phyloP scores from a whole-genome alignment of 2,329 filamentous ascomycete genomes.

The Cercospora berteroae region DNA sequence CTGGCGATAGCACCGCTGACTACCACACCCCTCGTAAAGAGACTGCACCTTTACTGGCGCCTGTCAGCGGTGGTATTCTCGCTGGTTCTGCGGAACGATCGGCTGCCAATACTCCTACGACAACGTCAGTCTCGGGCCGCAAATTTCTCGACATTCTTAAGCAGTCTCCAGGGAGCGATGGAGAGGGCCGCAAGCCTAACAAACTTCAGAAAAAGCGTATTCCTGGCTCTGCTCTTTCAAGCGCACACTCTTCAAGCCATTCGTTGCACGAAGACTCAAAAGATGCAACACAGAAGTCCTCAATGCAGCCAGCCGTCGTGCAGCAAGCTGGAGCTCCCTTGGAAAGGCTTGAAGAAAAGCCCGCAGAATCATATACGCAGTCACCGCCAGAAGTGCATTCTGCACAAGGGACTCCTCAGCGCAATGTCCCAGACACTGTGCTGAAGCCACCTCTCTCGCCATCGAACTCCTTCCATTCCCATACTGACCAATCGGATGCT shows the following conservation, averaged over 20 bases:
- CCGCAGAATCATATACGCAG: constrained; percentile 44
- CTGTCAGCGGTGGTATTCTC: constrained; percentile 19
- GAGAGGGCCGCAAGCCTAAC: constrained; percentile 67
- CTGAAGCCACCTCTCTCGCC: constrained; percentile 70
- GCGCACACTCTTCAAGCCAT: constrained; percentile 84
- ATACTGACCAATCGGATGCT: constrained; percentile 77
- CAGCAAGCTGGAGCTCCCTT: constrained; percentile 2
- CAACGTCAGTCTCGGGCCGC: constrained; percentile 27
- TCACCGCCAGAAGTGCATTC: constrained; percentile 35
- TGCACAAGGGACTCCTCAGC: constrained; percentile 60
- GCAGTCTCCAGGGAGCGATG: constrained; percentile 60
- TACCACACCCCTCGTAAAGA: constrained; percentile 36
- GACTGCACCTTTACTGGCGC: constrained; percentile 40
- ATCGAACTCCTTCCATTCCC: constrained; percentile 72
- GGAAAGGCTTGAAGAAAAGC: not conserved
- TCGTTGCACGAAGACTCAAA: constrained; percentile 51
- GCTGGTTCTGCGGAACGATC: constrained; percentile 31
- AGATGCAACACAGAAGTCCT: constrained; percentile 32
- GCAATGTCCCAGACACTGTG: constrained; percentile 57
- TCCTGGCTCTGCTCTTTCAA: constrained; percentile 73
- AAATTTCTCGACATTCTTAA: constrained; percentile 66
- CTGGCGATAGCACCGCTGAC: constrained; percentile 34
- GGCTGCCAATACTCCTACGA: constrained; percentile 31
- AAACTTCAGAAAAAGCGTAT: constrained; percentile 88
- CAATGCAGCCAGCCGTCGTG: constrained; percentile 23